These are phyloP conservation scores for Hypoxylon sp. DNA, from an alignment of 2,329 filamentous ascomycete genomes.

Conservation along the genomic window DNA sequence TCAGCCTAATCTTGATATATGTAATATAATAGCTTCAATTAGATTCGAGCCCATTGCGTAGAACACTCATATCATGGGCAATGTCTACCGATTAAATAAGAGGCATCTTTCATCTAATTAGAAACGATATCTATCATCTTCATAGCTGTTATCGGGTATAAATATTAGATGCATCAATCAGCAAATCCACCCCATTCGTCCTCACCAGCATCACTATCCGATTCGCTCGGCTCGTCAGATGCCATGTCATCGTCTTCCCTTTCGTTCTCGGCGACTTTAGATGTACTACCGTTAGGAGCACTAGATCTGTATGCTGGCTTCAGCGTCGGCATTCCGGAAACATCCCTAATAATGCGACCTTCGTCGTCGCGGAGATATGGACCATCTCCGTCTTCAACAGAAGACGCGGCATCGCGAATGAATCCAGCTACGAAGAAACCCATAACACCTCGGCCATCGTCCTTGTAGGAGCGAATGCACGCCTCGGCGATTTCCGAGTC, in stretches of 20 bases:
- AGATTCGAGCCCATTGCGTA: no score
- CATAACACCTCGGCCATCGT: constrained; percentile 84
- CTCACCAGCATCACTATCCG: constrained; percentile 32
- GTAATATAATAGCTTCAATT: no score
- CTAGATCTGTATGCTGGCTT: constrained; percentile 39
- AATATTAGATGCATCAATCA: constrained; percentile 45
- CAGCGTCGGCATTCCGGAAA: constrained; percentile 44
- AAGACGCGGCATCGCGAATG: constrained; percentile 61
- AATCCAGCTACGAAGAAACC: constrained; percentile 97
- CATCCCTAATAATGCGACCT: constrained; percentile 45
- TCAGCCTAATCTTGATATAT: no score
- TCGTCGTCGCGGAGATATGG: constrained; percentile 44
- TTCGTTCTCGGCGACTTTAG: constrained; percentile 47
- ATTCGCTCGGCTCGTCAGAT: constrained; percentile 30
- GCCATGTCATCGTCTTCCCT: constrained; percentile 30
- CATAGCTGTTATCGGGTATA: not conserved
- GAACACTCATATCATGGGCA: not conserved
- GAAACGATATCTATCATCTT: no score
- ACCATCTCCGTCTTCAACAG: constrained; percentile 36
- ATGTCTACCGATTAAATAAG: not conserved
- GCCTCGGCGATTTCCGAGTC: constrained; percentile 69
- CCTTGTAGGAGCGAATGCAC: constrained; percentile 84
- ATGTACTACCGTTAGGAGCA: constrained; percentile 51
- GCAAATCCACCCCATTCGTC: constrained; percentile 49
- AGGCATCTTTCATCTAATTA: no score